Percentiles rank a stretch among this genome's conserved stretches.
phyloP scores from a whole-genome alignment of 805 yeast genomes.

The Candida pini region DNA sequence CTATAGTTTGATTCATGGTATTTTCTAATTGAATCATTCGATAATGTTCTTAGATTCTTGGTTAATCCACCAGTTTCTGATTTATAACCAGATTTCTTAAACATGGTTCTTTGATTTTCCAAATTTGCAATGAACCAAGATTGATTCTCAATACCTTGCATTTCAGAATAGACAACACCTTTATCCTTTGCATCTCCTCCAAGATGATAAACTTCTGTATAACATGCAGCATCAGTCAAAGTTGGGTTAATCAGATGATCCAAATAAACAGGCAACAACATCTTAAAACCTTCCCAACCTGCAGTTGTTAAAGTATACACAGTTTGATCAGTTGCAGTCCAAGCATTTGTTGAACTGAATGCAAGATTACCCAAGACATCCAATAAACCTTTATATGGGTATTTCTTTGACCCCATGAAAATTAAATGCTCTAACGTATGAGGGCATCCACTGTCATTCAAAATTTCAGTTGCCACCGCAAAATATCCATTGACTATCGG shows the following conservation, averaged over 20 bases:
- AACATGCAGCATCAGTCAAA: slow-evolving; percentile 81
- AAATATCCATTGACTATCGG: slow-evolving; percentile 92
- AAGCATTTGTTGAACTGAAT: slow-evolving; percentile 87
- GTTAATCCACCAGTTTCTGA: slow-evolving; percentile 93
- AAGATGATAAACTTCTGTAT: slow-evolving; percentile 91
- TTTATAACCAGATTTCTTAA: slow-evolving; percentile 69
- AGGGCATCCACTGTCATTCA: slow-evolving; percentile 85
- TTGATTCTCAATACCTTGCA: slow-evolving; percentile 88
- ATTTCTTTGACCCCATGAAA: slow-evolving; percentile 87
- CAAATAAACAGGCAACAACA: slow-evolving; percentile 78
- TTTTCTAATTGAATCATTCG: slow-evolving; percentile 65
- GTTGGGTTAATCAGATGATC: slow-evolving; percentile 87
- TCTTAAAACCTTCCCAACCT: slow-evolving; percentile 92
- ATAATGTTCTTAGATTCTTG: slow-evolving; percentile 64
- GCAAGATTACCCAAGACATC: slow-evolving; percentile 83
- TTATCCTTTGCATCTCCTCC: slow-evolving; percentile 89
- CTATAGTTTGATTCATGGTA: slow-evolving; percentile 72
- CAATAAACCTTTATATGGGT: slow-evolving; percentile 86
- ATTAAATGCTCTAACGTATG: slow-evolving; percentile 93
- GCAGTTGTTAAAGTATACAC: slow-evolving; percentile 89
- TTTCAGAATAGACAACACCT: slow-evolving; percentile 95
- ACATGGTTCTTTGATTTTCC: slow-evolving; percentile 54
- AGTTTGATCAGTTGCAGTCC: slow-evolving; percentile 96
- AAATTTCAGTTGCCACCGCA: slow-evolving; percentile 91
- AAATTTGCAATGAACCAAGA: slow-evolving; percentile 62